phyloP scores from a whole-genome alignment of 441 rosid species.

The Flueggea neowawraea region DNA sequence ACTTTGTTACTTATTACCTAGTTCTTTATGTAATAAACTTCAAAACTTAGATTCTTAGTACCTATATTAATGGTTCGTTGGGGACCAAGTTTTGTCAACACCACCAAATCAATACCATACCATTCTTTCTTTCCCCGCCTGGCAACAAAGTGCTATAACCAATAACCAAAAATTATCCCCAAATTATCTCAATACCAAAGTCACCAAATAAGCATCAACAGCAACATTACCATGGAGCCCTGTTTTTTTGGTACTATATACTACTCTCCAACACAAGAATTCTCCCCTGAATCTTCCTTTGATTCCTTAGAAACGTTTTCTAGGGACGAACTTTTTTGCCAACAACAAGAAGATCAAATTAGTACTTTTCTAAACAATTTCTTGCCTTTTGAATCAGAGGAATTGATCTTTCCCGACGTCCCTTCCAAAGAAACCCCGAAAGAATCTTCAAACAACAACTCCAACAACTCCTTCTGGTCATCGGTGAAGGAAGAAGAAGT shows the following conservation, averaged over 20 bases:
- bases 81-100: no score
- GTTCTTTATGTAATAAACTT: no score
- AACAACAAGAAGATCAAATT: neutral
- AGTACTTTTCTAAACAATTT: neutral
- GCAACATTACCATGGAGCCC: conserved; percentile 25
- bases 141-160: neutral
- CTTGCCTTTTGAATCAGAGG: conserved; percentile 38
- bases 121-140: no score
- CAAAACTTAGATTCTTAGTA: no score
- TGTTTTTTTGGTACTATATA: conserved; percentile 9
- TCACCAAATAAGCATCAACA: no score
- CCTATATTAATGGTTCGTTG: no score
- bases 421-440: neutral
- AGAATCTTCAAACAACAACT: neutral
- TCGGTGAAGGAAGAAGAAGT: neutral
- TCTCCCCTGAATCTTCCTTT: conserved; percentile 30
- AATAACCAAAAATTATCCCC: neutral
- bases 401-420: conserved; percentile 29
- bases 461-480: neutral
- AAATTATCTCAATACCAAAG: no score
- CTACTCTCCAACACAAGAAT: conserved; percentile 11
- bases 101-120: no score
- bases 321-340: conserved; percentile 25
- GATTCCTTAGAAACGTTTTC: conserved; percentile 20
- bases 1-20: no score